Conservation (phyloP, 2,329 filamentous ascomycete species). For the Ceratocystis variospora region DNA sequence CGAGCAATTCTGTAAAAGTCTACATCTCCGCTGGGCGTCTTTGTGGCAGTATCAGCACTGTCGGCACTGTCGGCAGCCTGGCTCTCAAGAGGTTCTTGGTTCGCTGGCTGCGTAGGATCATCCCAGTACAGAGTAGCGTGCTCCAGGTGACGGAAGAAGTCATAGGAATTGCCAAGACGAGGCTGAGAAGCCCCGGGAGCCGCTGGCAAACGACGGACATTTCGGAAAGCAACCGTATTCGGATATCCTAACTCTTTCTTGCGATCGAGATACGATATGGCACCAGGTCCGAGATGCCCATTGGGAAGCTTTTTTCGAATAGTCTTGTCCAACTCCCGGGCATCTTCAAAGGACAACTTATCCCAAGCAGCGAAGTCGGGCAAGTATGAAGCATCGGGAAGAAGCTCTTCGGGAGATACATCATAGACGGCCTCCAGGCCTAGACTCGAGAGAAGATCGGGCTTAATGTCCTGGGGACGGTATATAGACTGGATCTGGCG, state of each 20-base stretch:
- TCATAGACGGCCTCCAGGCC: conserved; percentile 42
- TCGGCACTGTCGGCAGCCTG: neutral
- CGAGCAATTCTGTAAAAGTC: conserved; percentile 34
- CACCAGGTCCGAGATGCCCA: conserved; percentile 42
- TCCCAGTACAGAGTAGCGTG: conserved; percentile 47
- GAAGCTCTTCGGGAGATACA: conserved; percentile 34
- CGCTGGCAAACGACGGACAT: conserved; percentile 43
- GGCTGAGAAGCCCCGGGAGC: conserved; percentile 39
- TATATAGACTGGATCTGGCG: conserved; percentile 40
- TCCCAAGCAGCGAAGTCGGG: conserved; percentile 43
- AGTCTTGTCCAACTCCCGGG: conserved; percentile 34
- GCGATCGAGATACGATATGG: conserved; percentile 44
- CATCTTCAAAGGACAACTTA: conserved; percentile 35
- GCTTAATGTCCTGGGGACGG: conserved; percentile 36
- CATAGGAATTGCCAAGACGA: conserved; percentile 49
- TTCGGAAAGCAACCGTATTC: conserved; percentile 48
- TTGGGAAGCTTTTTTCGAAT: conserved; percentile 39
- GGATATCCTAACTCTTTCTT: conserved; percentile 41
- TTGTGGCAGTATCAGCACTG: conserved; percentile 11
- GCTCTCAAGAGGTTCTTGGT: conserved; percentile 4
- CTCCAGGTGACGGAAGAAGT: conserved; percentile 52
- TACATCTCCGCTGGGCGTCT: conserved; percentile 3
- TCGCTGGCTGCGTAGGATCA: conserved; percentile 34
- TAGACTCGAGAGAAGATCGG: conserved; percentile 42
- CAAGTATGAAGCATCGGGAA: conserved; percentile 40